Evolutionary conservation across 768 basidiomycete genomes (phyloP), one percentile per base, ranked within the genome.

Genomic region (Phanerochaete carnosa): DNA sequence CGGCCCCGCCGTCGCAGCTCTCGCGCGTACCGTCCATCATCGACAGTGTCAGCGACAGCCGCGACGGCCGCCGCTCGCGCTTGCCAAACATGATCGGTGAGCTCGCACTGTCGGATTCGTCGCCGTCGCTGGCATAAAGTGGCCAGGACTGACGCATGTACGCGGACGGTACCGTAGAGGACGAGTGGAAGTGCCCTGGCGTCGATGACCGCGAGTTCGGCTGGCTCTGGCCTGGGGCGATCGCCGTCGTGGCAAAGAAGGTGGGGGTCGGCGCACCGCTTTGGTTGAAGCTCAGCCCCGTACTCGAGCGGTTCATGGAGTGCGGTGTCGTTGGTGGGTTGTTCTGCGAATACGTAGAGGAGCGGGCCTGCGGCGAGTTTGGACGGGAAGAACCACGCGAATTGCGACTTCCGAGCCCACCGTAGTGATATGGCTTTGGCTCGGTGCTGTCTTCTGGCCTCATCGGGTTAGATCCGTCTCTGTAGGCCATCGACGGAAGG

Each of bases 351-450:
- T 59, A 30, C 23, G 29, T 19, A 22, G 60, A 56, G 12, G 29
- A 28, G 16, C 53, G 59, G 8, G 64, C 55, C 19, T 59, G 64
- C 23, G 62, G 50, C 4, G 62, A 62, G 8, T 57, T 53, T 2
- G 63, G 62, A 2, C 62, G 62, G 5, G 60, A 56, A 4, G 37
- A 35, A 3, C 43, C 52, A 12, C 52, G 55, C 32, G 60, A 61
- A 5, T 29, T 26, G 32, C n/a, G 30, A 35, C 62, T 63, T 3
- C 86, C 87, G 26, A 88, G 80, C 45, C 83, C 75, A 19, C 85
- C 86, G 63, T 88, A 88, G 65, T 83, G 77, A 66, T 88, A 88
- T 25, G 86, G 85, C 67, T 74, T 80, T 4, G 83, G 84, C 50
- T 79, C 77, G 29, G 73, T 70, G 43, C 75, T 74, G 58, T 60